These are phyloP conservation scores for Paxillus ammoniavirescens DNA, from an alignment of 768 basidiomycete species.

Conservation along the genomic window DNA sequence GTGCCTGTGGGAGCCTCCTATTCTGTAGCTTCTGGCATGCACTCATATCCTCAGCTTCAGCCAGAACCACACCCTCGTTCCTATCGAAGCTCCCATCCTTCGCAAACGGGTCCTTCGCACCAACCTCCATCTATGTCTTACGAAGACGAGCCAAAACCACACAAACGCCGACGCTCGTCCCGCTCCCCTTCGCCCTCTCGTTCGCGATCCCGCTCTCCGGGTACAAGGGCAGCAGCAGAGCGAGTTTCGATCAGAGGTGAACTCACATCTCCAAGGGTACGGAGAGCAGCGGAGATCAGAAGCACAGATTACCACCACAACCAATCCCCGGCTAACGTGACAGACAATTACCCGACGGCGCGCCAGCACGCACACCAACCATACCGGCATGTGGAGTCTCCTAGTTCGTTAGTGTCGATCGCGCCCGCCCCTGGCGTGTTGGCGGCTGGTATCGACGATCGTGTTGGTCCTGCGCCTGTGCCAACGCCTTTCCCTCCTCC, in stretches of 20 bases:
- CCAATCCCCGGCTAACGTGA: conserved; percentile 22
- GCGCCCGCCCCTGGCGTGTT: conserved; percentile 2
- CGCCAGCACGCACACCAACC: conserved; percentile 14
- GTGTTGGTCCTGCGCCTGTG: neutral
- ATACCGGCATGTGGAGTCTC: conserved; percentile 12
- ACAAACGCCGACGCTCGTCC: conserved; percentile 23
- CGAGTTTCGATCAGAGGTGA: neutral
- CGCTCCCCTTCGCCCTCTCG: conserved; percentile 11
- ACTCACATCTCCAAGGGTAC: conserved; percentile 13
- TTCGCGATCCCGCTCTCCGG: conserved; percentile 10
- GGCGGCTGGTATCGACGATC: conserved; percentile 6
- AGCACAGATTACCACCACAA: conserved; percentile 5
- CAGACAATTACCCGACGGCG: conserved; percentile 20
- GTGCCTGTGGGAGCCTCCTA: neutral
- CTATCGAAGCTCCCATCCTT: conserved; percentile 1
- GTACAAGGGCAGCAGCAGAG: neutral
- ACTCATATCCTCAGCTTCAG: conserved; percentile 4
- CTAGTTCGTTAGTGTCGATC: neutral
- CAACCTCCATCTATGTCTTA: conserved; percentile 1
- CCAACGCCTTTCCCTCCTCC: neutral
- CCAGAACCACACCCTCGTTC: neutral
- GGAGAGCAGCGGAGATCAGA: neutral
- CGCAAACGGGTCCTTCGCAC: neutral
- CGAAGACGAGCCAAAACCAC: conserved; percentile 14
- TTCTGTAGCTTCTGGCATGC: neutral